A percentile compares a stretch with the other conserved stretches of the same genome.
Evolutionary conservation across 176 grass and related monocot genomes (phyloP).

Genomic region (Triticum timopheevii): DNA sequence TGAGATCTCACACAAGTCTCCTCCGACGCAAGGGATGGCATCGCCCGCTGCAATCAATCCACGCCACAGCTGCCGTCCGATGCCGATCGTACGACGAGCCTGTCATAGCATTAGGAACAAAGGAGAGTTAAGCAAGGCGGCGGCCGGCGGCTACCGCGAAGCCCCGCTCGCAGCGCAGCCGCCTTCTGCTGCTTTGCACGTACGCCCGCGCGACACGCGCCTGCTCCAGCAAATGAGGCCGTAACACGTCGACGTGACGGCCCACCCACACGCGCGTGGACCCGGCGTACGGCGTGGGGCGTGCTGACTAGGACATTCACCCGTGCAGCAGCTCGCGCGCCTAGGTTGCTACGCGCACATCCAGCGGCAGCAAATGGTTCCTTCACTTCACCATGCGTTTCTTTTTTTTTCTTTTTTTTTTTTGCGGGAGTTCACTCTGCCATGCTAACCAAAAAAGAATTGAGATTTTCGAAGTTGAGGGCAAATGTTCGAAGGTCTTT

Average conservation of each 20-base stretch:
- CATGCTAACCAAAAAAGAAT: not conserved
- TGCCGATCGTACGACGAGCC: not conserved
- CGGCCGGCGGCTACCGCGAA: not conserved
- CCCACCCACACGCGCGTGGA: not conserved
- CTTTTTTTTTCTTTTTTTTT: no score
- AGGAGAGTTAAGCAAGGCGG: not conserved
- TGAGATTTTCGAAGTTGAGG: no score
- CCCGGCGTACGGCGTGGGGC: not conserved
- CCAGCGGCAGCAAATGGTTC: not conserved
- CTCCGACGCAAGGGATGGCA: constrained; percentile 16
- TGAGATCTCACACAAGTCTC: no score
- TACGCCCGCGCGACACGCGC: not conserved
- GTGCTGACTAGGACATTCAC: not conserved
- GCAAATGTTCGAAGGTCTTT: no score
- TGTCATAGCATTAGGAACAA: no score
- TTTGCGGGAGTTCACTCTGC: no score
- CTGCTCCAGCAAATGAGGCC: not conserved
- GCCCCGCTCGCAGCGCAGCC: not conserved
- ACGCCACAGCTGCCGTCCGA: not conserved
- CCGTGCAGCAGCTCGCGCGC: not conserved
- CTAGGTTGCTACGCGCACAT: not conserved
- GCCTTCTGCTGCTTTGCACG: not conserved
- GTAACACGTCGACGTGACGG: constrained; percentile 2
- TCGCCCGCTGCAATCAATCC: not conserved
- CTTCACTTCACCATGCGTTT: not conserved